phyloP scores from a whole-genome alignment of 768 basidiomycete genomes.

The Boletellus ananiceps region DNA sequence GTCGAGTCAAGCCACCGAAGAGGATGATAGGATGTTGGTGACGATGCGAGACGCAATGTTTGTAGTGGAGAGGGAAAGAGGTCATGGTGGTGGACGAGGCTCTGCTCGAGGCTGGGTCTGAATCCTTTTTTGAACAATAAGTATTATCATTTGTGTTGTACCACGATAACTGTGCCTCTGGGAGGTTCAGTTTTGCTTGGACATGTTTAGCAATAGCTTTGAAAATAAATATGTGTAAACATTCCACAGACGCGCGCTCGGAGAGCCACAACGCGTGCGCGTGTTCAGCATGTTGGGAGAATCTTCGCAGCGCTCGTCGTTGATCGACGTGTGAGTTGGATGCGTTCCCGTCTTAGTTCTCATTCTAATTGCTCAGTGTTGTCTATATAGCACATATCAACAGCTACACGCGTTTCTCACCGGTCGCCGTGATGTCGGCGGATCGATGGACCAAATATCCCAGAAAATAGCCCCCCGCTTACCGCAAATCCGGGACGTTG shows the following conservation, averaged over 20 bases:
- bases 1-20: constrained; percentile 41
- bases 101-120: constrained; percentile 66
- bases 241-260: constrained; percentile 11
- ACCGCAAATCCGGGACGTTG: constrained; percentile 50
- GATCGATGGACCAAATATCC: constrained; percentile 52
- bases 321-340: constrained; percentile 58
- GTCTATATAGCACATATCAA: constrained; percentile 50
- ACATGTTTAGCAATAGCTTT: constrained; percentile 22
- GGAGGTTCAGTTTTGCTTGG: constrained; percentile 8
- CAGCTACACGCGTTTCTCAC: constrained; percentile 58
- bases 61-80: constrained; percentile 76
- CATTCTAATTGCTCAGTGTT: neutral
- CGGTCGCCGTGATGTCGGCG: constrained; percentile 51
- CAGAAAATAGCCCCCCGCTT: constrained; percentile 57
- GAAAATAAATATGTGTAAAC: constrained; percentile 22
- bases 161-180: no score
- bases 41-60: constrained; percentile 83
- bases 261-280: neutral
- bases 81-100: constrained; percentile 78
- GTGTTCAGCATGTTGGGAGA: constrained; percentile 37
- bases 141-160: no score
- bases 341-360: neutral
- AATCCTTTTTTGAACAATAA: constrained; percentile 1
- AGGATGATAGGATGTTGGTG: constrained; percentile 54
- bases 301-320: constrained; percentile 58